Base-by-base conservation (phyloP, 2,329 filamentous ascomycete genomes). In the Alternaria sp. region DNA sequence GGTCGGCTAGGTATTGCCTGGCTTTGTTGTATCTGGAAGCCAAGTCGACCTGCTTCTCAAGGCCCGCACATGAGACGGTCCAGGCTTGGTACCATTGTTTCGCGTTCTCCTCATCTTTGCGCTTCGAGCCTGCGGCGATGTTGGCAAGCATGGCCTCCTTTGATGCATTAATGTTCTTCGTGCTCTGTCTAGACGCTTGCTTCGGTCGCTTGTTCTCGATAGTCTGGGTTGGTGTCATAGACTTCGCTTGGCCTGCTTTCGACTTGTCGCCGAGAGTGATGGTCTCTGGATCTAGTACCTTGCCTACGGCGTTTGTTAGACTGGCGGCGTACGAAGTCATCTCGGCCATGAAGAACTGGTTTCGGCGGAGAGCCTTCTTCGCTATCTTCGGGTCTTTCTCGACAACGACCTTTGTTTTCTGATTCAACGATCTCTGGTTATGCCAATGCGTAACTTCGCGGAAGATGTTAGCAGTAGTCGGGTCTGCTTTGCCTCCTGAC, bases 381-480 rank as follows among this genome's bases (percentile, higher is more conserved):
- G 71, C 64, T 65, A 71, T 53, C 76, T 79, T 68, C 80, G 71
- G 69, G 73, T 81, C 58, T 65, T 75, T 58, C 60, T 73, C 61
- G 63, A 75, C 47, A 61, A 75, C 57, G 59, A 75, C 66, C 66
- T 69, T 68, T 58, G 68, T 36, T 54, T 82, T 83, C 5, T 74
- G 71, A 25, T 86, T 83, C 4, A 88, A 67, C 0, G 83, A 81
- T 25, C 81, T 84, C 67, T 86, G 88, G 58, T 88, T 89, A 67
- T 91, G 88, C 89, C 88, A 91, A 71, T 91, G 88, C 0, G 81
- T 79, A 6, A 84, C 75, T 63, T 85, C 83, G 28, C 78, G 78
- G 68, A 85, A 85, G 36, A 85, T 82, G 15, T 76, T 78, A 17
- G 80, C 78, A 2, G 81, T 77, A 13, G 77, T 74, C 3, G 70